Base-by-base conservation (phyloP, 2,329 filamentous ascomycete species). In the Scedosporium minutisporum region DNA sequence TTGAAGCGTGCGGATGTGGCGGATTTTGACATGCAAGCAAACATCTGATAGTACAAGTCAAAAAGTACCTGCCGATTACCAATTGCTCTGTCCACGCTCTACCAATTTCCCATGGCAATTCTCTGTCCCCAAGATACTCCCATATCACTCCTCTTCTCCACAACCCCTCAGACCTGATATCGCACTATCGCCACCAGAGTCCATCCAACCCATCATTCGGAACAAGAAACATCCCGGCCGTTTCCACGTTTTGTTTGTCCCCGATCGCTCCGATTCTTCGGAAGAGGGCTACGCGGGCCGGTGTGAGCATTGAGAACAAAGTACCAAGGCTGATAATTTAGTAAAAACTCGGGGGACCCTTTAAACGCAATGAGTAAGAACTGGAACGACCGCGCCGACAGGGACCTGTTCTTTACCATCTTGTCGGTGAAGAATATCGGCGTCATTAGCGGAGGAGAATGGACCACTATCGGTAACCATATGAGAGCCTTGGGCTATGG, bases 341-440 rank as follows among this genome's bases (percentile, higher is more conserved):
- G n/a, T 33, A 58, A 38, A n/a, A 18, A 3, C 1, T 55, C 23
- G 9, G 7, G 29, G 27, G 27, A 9, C 27, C n/a, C 25, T n/a
- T 4, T 65, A 64, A 65, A 67, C 66, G 66, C 74, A 69, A 84
- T 83, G 73, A 82, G 77, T 72, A 85, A 84, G 74, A 83, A 83
- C 70, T 85, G 82, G 82, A 83, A 80, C 68, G 82, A 85, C 67
- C 77, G 82, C 64, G 83, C 83, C 65, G 83, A 86, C 68, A 84
- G 83, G 69, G 83, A 86, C 69, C 75, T 86, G 57, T 86, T 86
- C 75, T 85, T 86, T 68, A 84, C 82, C 61, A 86, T 86, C 64
- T 72, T 86, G 46, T 83, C 80, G 3, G 80, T 85, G 58, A 86
- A 86, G 73, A 83, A 85, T 70, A 84, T 86, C 67, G 83, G 83